Base-by-base conservation (phyloP, 768 basidiomycete genomes). In the Zangia roseola region DNA sequence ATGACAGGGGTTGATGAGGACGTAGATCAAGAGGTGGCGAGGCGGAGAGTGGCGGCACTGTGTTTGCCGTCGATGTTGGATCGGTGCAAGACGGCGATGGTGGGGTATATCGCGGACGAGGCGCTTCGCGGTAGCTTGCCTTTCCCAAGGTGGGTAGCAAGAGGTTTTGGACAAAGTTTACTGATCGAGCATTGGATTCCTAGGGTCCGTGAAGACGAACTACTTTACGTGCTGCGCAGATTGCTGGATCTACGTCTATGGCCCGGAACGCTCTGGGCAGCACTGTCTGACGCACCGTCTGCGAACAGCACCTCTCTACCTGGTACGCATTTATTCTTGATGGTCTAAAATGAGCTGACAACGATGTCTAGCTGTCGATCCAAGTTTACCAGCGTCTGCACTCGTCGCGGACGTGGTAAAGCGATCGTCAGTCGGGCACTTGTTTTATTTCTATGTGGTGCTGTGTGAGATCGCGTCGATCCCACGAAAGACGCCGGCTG, bases 111-210 rank as follows among this genome's bases (percentile, higher is more conserved):
- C 14, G 92, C 90, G 0, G 95, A 97, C 58, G 85, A 88, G 55
- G 78, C 82, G 2, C 61, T 97, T 26, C 80, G 94, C n/a, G 93
- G 94, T 2, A 81, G 79, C 51, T 73, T 94, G 50, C 95, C 95
- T 1, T 94, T 97, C 69, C 83, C 91, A 36, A 80, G 92, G 91
- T 90, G 43, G n/a, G n/a, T n/a, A n/a, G n/a, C n/a, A n/a, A n/a
- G n/a, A n/a, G n/a, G n/a, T n/a, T n/a, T n/a, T n/a, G n/a, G n/a
- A n/a, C n/a, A 8, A 16, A 3, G 25, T 5, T 43, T 9, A 9
- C 23, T 49, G 6, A 49, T 39, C 41, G 38, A 30, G 31, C 40
- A 25, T 38, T 1, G 26, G 36, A 25, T 43, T 2, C 30, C 5
- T 34, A 94, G 94, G 46, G 80, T 83, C 1, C 79, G 91, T 21